These are phyloP conservation scores for Phaeotremella fagi DNA, from an alignment of 768 basidiomycete species.

Conservation along the genomic window DNA sequence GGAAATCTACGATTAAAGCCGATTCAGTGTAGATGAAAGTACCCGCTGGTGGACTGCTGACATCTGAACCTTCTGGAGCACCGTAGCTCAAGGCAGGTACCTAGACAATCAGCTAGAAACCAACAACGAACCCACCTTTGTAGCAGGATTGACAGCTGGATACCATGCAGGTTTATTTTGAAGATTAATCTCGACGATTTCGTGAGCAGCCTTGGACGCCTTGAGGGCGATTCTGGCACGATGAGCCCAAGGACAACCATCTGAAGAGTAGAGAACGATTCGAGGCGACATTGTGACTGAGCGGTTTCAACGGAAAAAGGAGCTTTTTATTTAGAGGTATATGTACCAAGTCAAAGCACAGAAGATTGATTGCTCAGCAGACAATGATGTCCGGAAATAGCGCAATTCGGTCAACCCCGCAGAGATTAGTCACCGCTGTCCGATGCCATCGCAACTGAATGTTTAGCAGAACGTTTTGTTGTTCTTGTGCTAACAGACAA, in stretches of 20 bases:
- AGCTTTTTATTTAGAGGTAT: no score
- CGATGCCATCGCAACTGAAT: no score
- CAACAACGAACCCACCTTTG: constrained; percentile 54
- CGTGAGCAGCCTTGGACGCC: constrained; percentile 56
- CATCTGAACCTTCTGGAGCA: constrained; percentile 55
- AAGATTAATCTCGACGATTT: constrained; percentile 59
- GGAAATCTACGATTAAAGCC: constrained; percentile 60
- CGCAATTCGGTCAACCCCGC: no score
- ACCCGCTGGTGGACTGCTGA: constrained; percentile 59
- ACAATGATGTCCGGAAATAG: no score
- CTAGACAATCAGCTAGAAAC: constrained; percentile 35
- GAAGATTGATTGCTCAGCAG: no score
- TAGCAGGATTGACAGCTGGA: constrained; percentile 61
- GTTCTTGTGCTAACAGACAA: no score
- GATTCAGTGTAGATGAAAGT: constrained; percentile 64
- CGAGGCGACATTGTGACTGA: no score
- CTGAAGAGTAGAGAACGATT: constrained; percentile 19
- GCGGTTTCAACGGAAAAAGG: no score
- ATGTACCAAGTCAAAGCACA: no score
- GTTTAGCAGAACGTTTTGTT: no score
- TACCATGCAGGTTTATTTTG: constrained; percentile 65
- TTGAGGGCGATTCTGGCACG: constrained; percentile 62
- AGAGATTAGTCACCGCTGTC: no score
- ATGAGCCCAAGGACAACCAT: constrained; percentile 35
- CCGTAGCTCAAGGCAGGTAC: constrained; percentile 62